phyloP scores from a whole-genome alignment of 1,284 basidiomycete species.

The Rhizoctonia solani region DNA sequence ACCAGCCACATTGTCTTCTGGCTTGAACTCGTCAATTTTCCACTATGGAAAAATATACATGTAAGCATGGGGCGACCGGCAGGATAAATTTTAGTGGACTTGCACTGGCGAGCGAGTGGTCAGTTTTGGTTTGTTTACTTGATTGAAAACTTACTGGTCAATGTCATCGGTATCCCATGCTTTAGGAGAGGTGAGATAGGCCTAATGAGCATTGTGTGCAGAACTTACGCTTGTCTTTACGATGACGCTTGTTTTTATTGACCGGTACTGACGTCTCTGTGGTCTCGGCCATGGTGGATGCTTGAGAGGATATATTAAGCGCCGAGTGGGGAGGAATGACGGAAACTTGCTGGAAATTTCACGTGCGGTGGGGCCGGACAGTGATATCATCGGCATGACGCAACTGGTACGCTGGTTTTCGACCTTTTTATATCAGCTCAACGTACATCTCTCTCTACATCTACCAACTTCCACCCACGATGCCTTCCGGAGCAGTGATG shows the following conservation, averaged over 20 bases:
- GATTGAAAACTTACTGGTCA: conserved; percentile 76
- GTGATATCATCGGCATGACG: conserved; percentile 15
- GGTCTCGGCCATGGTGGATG: conserved; percentile 29
- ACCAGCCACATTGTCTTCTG: conserved; percentile 75
- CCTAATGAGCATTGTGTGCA: background rate
- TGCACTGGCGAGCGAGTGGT: conserved; percentile 44
- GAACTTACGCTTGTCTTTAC: conserved; percentile 86
- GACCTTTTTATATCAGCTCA: background rate
- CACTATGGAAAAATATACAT: conserved; percentile 56
- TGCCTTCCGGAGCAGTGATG: conserved; percentile 36
- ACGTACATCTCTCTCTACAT: background rate
- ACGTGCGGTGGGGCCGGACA: background rate
- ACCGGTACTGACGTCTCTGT: conserved; percentile 43
- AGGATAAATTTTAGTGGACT: conserved; percentile 39
- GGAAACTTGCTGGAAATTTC: too few relatives aligned
- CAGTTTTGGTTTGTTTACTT: background rate
- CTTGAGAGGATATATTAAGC: too few relatives aligned
- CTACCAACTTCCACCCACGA: conserved; percentile 1
- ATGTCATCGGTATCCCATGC: conserved; percentile 99
- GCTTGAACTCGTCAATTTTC: conserved; percentile 83
- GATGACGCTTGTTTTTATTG: conserved; percentile 84
- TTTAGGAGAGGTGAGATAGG: conserved; percentile 45
- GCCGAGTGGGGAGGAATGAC: too few relatives aligned
- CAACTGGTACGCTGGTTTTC: background rate
- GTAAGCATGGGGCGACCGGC: background rate